A percentile compares a stretch with the other conserved stretches of the same genome.
phyloP scores from a whole-genome alignment of 352 stramenopile species.

The Globisporangium acanthophoron region DNA sequence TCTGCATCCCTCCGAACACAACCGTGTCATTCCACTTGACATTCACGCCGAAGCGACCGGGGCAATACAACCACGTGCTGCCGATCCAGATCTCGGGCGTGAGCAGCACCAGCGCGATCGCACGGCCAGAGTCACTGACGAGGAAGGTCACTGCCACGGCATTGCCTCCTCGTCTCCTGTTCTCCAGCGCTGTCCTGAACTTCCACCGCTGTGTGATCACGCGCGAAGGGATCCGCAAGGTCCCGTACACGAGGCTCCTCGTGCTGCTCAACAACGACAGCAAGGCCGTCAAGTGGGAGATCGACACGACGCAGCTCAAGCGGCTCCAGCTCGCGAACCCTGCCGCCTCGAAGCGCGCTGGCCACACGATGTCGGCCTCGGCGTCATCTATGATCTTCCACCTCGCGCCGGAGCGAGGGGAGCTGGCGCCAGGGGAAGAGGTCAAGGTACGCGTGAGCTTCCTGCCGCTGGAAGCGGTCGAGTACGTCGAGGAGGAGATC shows the following conservation, averaged over 20 bases:
- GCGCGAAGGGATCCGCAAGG: slow-evolving; percentile 73
- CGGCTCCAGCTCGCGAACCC: slow-evolving; percentile 13
- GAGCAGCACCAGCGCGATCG: slow-evolving; percentile 12
- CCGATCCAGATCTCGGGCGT: slow-evolving; percentile 76
- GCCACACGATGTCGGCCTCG: slow-evolving; percentile 23
- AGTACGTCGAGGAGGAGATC: slow-evolving; percentile 76
- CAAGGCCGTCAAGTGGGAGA: slow-evolving; percentile 63
- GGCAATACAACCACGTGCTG: slow-evolving; percentile 49
- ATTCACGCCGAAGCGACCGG: slow-evolving; percentile 51
- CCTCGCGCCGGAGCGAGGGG: slow-evolving; percentile 69
- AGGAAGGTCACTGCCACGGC: slow-evolving; percentile 45
- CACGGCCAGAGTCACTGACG: slow-evolving; percentile 24
- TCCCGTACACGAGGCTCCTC: slow-evolving; percentile 83
- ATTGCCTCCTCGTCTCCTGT: slow-evolving; percentile 57
- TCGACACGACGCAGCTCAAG: slow-evolving; percentile 55
- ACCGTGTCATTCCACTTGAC: slow-evolving; percentile 71
- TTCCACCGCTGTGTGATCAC: slow-evolving; percentile 88
- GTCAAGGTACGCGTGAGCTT: slow-evolving; percentile 85
- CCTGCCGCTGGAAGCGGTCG: slow-evolving; percentile 60
- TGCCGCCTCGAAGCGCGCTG: slow-evolving; percentile 22
- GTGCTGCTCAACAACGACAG: slow-evolving; percentile 71
- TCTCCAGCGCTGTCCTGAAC: slow-evolving; percentile 64
- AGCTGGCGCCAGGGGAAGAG: slow-evolving; percentile 75
- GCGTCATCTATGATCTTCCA: slow-evolving; percentile 59
- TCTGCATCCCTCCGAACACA: slow-evolving; percentile 59